Percentiles rank a stretch among this genome's conserved stretches.
Conservation (phyloP, 2,329 filamentous ascomycete species). For the Calonectria leucothoes region DNA sequence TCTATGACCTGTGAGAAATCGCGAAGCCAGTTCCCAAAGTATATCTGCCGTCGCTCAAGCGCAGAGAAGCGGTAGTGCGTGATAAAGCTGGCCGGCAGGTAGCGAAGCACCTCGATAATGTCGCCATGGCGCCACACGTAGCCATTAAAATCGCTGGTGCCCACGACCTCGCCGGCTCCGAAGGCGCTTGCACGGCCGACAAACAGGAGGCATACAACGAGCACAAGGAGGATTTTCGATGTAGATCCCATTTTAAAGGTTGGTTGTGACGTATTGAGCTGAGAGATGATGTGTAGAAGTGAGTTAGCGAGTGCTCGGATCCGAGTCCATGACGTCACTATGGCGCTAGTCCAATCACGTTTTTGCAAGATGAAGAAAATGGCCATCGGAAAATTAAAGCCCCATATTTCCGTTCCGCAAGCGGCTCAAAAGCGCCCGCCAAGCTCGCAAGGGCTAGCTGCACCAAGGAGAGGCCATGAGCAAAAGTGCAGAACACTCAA, state of each 20-base stretch:
- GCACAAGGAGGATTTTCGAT: neutral
- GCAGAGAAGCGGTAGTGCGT: conserved; percentile 52
- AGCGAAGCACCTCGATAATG: conserved; percentile 52
- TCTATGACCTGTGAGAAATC: conserved; percentile 85
- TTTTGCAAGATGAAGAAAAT: neutral
- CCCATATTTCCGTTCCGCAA: neutral
- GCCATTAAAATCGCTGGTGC: conserved; percentile 52
- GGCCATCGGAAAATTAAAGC: neutral
- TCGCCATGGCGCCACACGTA: conserved; percentile 56
- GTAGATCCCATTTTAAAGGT: neutral
- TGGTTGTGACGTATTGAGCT: neutral
- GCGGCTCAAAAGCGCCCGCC: neutral
- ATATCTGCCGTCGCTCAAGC: conserved; percentile 53
- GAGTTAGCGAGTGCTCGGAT: neutral
- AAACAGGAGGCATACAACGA: neutral
- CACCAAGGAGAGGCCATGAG: neutral
- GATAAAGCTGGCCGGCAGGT: conserved; percentile 50
- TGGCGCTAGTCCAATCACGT: neutral
- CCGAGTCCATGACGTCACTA: neutral
- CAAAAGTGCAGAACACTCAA: neutral
- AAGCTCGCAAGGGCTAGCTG: neutral
- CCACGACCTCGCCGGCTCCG: conserved; percentile 52
- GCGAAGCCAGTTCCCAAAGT: conserved; percentile 61
- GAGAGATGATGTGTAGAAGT: neutral
- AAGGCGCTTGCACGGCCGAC: conserved; percentile 41